Conservation (phyloP, 2,329 filamentous ascomycete species). For the Clarireedia homoeocarpa region DNA sequence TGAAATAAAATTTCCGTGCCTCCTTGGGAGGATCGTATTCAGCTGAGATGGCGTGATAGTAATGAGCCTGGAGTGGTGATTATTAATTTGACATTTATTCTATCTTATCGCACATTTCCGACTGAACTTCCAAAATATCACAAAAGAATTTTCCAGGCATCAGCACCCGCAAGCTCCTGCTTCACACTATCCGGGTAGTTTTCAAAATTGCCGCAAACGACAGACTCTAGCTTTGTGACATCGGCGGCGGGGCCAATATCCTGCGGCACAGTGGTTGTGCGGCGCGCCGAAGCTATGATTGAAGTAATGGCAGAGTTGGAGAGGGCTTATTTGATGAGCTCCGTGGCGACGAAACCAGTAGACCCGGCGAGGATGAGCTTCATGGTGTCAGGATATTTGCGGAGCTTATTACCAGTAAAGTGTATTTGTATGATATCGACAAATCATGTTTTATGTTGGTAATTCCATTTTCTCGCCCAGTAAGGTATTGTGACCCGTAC, state of each 20-base stretch:
- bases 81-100: too few species aligned
- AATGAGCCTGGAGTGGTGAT: constrained; percentile 30
- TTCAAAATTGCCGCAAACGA: constrained; percentile 29
- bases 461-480: too few species aligned
- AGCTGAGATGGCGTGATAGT: constrained; percentile 35
- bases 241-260: neutral
- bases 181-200: constrained; percentile 29
- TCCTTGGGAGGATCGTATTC: constrained; percentile 29
- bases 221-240: constrained; percentile 26
- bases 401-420: too few species aligned
- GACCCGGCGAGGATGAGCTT: constrained; percentile 32
- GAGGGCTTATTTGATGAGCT: constrained; percentile 31
- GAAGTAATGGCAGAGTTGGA: constrained; percentile 24
- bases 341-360: constrained; percentile 30
- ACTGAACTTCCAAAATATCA: neutral
- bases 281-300: constrained; percentile 27
- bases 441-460: too few species aligned
- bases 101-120: too few species aligned
- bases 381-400: constrained; percentile 18
- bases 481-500: too few species aligned
- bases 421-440: too few species aligned
- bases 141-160: constrained; percentile 22
- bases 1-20: constrained; percentile 35
- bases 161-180: constrained; percentile 26
- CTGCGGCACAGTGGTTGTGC: constrained; percentile 14